A percentile compares a stretch with the other conserved stretches of the same genome.
These are phyloP conservation scores for Metarhizium guizhouense DNA, from an alignment of 2,329 filamentous ascomycete genomes.

Conservation along the genomic window DNA sequence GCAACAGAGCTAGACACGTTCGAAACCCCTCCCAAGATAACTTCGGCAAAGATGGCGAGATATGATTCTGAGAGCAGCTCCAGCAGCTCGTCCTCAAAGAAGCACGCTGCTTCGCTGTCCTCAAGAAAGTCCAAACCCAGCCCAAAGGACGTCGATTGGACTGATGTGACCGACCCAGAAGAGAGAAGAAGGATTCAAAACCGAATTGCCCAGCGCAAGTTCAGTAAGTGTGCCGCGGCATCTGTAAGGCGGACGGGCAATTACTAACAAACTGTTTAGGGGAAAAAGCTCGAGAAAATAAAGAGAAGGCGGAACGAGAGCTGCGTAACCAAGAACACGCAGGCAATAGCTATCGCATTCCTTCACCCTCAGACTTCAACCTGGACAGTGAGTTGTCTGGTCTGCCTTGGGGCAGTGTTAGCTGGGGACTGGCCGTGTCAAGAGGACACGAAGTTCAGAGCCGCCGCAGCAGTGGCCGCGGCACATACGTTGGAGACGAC, in stretches of 20 bases:
- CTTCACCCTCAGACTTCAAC: conserved; percentile 46
- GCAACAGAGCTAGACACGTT: background rate
- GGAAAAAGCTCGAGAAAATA: conserved; percentile 60
- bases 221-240: conserved; percentile 43
- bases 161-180: conserved; percentile 58
- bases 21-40: background rate
- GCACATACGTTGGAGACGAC: conserved; percentile 27
- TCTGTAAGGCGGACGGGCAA: background rate
- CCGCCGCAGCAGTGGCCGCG: conserved; percentile 31
- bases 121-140: conserved; percentile 33
- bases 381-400: conserved; percentile 47
- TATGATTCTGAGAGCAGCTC: conserved; percentile 12
- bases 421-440: conserved; percentile 44
- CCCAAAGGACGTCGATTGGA: conserved; percentile 54
- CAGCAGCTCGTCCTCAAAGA: conserved; percentile 12
- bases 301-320: conserved; percentile 56
- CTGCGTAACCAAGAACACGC: conserved; percentile 55
- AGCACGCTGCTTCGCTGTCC: conserved; percentile 19
- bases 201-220: conserved; percentile 66
- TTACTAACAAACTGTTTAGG: conserved; percentile 33
- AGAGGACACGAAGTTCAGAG: conserved; percentile 41
- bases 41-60: conserved; percentile 9
- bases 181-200: conserved; percentile 70
- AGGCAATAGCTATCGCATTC: conserved; percentile 53
- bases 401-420: conserved; percentile 64